Percentiles rank a stretch among this genome's conserved stretches.
phyloP scores from a whole-genome alignment of 2,329 filamentous ascomycete genomes.

The Ophiocordyceps camponoti-rufipedis region DNA sequence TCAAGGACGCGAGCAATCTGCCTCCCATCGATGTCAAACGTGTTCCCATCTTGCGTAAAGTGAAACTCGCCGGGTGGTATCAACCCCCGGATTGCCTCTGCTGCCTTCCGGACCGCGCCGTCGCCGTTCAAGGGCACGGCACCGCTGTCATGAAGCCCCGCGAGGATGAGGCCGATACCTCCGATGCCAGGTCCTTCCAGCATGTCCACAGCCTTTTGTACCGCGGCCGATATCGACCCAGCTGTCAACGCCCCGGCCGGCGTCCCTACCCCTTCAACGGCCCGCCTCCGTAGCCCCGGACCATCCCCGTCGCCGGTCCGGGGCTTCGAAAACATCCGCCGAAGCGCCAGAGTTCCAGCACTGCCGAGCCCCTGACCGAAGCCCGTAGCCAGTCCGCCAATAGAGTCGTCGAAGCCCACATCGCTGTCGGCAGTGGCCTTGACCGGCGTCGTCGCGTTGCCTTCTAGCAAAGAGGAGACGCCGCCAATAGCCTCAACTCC shows the following conservation, averaged over 20 bases:
- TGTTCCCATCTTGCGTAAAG: constrained; percentile 9
- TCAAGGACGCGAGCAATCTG: constrained; percentile 6
- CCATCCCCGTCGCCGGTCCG: neutral
- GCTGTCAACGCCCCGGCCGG: constrained; percentile 6
- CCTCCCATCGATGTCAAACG: constrained; percentile 10
- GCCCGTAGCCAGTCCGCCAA: constrained; percentile 15
- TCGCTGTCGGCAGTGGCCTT: constrained; percentile 7
- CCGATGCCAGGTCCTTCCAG: constrained; percentile 16
- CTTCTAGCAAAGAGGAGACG: constrained; percentile 12
- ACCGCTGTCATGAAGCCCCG: constrained; percentile 9
- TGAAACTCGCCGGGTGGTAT: constrained; percentile 7
- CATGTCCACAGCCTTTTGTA: constrained; percentile 11
- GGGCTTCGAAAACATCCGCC: constrained; percentile 8
- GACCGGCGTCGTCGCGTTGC: constrained; percentile 7
- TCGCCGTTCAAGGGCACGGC: constrained; percentile 3
- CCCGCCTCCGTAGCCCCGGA: neutral
- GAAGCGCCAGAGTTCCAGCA: constrained; percentile 13
- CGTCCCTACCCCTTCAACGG: neutral
- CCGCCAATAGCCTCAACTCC: constrained; percentile 14
- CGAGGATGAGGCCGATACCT: constrained; percentile 10
- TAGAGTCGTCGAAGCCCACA: constrained; percentile 15
- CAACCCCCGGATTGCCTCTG: neutral
- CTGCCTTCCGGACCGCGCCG: constrained; percentile 2
- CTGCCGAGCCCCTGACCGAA: constrained; percentile 17
- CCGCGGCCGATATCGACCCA: constrained; percentile 10